phyloP scores from a whole-genome alignment of 2,329 filamentous ascomycete species.

The Colletotrichum navitas region DNA sequence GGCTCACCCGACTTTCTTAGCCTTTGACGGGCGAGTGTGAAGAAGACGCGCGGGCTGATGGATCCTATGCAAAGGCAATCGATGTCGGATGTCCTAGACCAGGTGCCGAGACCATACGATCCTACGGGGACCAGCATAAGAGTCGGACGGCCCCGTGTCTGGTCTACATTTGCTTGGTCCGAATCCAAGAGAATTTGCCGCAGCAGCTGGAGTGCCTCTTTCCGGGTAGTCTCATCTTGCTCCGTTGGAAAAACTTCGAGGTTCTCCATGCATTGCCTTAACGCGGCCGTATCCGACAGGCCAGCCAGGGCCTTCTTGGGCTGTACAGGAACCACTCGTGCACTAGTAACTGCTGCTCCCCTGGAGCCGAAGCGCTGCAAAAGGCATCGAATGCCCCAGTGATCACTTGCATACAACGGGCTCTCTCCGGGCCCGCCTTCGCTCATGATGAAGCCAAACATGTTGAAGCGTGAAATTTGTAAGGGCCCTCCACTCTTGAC shows the following conservation, averaged over 20 bases:
- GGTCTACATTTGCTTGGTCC: constrained; percentile 33
- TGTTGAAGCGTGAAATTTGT: constrained; percentile 62
- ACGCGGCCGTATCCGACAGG: constrained; percentile 50
- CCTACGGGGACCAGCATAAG: constrained; percentile 73
- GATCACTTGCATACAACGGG: constrained; percentile 62
- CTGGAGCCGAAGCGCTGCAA: constrained; percentile 44
- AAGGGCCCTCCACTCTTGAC: constrained; percentile 58
- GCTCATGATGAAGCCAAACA: constrained; percentile 64
- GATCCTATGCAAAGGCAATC: constrained; percentile 75
- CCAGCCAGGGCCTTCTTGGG: constrained; percentile 47
- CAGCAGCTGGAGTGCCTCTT: constrained; percentile 60
- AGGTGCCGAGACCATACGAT: constrained; percentile 73
- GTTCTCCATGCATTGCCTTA: constrained; percentile 55
- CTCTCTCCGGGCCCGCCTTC: constrained; percentile 31
- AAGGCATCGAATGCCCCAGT: constrained; percentile 68
- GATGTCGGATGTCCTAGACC: constrained; percentile 71
- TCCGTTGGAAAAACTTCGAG: constrained; percentile 61
- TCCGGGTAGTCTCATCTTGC: constrained; percentile 57
- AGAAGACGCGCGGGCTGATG: constrained; percentile 72
- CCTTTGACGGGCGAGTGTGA: constrained; percentile 67
- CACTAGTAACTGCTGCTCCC: background rate
- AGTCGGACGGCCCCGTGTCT: constrained; percentile 44
- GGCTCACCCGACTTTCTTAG: constrained; percentile 60
- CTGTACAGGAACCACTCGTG: constrained; percentile 51
- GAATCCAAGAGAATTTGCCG: constrained; percentile 56